Evolutionary conservation across 805 yeast genomes (phyloP), one percentile per base, ranked within the genome.

Genomic region (Yarrowia sp.): DNA sequence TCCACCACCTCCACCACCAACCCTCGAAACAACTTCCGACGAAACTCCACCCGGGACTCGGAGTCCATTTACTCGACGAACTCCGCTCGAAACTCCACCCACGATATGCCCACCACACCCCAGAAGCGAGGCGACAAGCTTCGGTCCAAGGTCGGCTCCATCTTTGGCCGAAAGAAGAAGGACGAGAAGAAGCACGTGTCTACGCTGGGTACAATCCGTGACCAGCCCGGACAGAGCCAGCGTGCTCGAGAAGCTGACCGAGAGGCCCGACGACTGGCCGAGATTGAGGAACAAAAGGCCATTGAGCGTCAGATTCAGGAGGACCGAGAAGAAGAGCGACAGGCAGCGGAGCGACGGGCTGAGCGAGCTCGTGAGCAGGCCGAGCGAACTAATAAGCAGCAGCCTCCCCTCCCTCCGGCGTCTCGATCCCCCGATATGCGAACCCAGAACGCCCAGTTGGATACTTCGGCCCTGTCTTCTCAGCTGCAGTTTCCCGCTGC

Each of bases 131-230:
- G 67, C 12, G 66, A 66, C 10, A 68, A 69, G 35, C 70, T 75
- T 52, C 67, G 75, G 19, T 72, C 77, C 32, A 71, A 72, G 64
- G 76, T 76, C 10, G 78, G 78, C 46, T 75, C 78, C 16, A 73
- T 76, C 41, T 75, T 76, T 68, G 70, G 78, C 40, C 68, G 72
- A 58, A 67, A 70, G 38, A 72, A 70, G 70, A 67, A 69, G 65
- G 66, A 62, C 48, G 63, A 41, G 62, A 52, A 41, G 44, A 52
- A 49, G 22, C 62, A 62, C 49, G 38, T 30, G 12, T 7, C 32
- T 5, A 24, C 46, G n/a, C 52, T 58, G 17, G 51, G 51, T 9
- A 32, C 63, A 1, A 58, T 58, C 32, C 40, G 41, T 9, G 63
- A 58, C 44, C 51, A 32, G 30, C 51, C 51, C 11, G 40, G 51